Conservation (phyloP, 495 filamentous ascomycete genomes). For the Penicillium tannophilum region DNA sequence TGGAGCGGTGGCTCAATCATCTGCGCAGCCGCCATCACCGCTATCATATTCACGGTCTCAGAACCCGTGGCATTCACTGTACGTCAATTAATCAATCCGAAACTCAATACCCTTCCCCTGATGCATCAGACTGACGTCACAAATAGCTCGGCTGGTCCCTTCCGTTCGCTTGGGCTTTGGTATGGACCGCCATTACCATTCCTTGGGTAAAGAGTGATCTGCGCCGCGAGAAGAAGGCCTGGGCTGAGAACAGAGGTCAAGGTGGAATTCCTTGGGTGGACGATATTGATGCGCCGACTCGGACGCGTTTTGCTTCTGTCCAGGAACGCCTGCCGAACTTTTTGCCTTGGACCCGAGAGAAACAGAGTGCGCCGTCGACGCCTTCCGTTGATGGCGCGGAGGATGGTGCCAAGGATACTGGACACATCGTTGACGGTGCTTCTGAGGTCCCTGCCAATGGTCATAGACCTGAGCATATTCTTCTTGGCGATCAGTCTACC, state of each 20-base stretch:
- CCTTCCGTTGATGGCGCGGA: constrained; percentile 20
- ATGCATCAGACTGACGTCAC: constrained; percentile 17
- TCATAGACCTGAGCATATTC: constrained; percentile 1
- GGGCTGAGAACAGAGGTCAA: constrained; percentile 49
- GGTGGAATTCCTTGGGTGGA: constrained; percentile 44
- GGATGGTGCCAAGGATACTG: background rate
- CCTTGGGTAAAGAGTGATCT: constrained; percentile 67
- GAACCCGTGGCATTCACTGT: constrained; percentile 72
- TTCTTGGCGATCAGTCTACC: background rate
- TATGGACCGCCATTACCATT: constrained; percentile 70
- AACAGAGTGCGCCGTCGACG: constrained; percentile 29
- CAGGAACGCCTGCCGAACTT: constrained; percentile 36
- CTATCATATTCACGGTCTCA: constrained; percentile 63
- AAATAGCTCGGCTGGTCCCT: constrained; percentile 62
- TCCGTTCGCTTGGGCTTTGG: constrained; percentile 66
- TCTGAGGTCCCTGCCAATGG: constrained; percentile 1
- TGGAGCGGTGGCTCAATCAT: constrained; percentile 67
- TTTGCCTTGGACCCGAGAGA: constrained; percentile 38
- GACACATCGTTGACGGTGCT: background rate
- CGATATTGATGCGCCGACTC: constrained; percentile 40
- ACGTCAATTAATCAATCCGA: constrained; percentile 28
- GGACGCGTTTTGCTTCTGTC: constrained; percentile 45
- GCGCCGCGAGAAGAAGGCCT: constrained; percentile 61
- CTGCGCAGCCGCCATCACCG: constrained; percentile 57
- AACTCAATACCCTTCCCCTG: background rate